A percentile compares a stretch with the other conserved stretches of the same genome.
Evolutionary conservation across 768 basidiomycete genomes (phyloP).

Genomic region (Podaxis rugospora): DNA sequence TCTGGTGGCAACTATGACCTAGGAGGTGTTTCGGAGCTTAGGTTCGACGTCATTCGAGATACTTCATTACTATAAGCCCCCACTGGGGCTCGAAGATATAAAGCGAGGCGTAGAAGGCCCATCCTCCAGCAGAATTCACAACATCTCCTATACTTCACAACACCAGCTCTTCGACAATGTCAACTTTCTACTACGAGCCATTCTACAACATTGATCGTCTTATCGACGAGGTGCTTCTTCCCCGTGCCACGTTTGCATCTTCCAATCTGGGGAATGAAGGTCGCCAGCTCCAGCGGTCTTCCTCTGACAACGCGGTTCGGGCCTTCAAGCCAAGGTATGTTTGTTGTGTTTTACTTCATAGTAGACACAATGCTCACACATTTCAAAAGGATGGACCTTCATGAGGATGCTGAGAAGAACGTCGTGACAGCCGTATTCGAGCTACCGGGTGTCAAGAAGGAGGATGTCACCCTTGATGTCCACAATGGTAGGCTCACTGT

Average conservation of each 20-base stretch:
- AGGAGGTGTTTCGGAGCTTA: not conserved
- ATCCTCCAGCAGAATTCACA: not conserved
- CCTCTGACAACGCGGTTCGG: not conserved
- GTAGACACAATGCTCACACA: constrained; percentile 5
- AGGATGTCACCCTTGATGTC: constrained; percentile 48
- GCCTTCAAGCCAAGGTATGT: not conserved
- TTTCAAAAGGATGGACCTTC: constrained; percentile 46
- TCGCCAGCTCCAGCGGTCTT: not conserved
- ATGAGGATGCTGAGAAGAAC: constrained; percentile 43
- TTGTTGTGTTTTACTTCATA: constrained; percentile 3
- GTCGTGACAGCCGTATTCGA: constrained; percentile 53
- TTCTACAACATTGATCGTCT: constrained; percentile 38
- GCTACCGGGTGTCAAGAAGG: constrained; percentile 48
- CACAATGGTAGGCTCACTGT: constrained; percentile 45
- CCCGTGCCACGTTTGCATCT: constrained; percentile 7
- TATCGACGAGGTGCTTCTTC: constrained; percentile 26
- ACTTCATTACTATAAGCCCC: not conserved
- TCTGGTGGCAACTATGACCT: not conserved
- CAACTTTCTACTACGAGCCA: constrained; percentile 29
- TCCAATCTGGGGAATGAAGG: not conserved
- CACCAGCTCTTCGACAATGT: constrained; percentile 11
- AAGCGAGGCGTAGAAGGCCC: not conserved
- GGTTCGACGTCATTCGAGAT: not conserved
- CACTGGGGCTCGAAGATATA: not conserved
- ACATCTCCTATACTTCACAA: not conserved